Evolutionary conservation across 768 basidiomycete species (phyloP).

Genomic region (Lentinula edodes): DNA sequence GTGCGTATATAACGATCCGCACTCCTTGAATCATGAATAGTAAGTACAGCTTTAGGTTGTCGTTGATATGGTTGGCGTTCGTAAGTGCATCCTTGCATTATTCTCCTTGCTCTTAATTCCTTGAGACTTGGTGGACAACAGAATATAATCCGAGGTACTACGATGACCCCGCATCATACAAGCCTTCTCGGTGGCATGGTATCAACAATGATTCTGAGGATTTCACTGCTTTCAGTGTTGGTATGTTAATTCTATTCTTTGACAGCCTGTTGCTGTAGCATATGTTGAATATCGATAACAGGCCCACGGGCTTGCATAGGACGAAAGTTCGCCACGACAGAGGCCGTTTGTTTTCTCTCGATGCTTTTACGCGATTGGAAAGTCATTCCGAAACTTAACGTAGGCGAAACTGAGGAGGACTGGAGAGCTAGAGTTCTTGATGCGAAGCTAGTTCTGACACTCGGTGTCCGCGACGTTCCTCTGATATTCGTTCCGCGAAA

Average conservation of each 20-base stretch:
- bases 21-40: neutral
- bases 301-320: constrained; percentile 53
- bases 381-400: constrained; percentile 37
- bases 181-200: constrained; percentile 47
- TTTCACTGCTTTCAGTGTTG: constrained; percentile 44
- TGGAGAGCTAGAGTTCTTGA: constrained; percentile 35
- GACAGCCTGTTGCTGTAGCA: neutral
- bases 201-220: constrained; percentile 32
- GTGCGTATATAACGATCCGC: constrained; percentile 14
- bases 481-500: constrained; percentile 7
- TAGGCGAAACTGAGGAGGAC: constrained; percentile 30
- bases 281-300: constrained; percentile 10
- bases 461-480: constrained; percentile 15
- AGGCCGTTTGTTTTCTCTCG: constrained; percentile 49
- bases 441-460: constrained; percentile 27
- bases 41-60: constrained; percentile 20
- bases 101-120: neutral
- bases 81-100: constrained; percentile 26
- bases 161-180: constrained; percentile 40
- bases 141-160: constrained; percentile 49
- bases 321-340: constrained; percentile 47
- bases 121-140: constrained; percentile 11
- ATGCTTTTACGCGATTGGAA: constrained; percentile 48
- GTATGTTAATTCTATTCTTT: constrained; percentile 12
- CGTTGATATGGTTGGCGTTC: constrained; percentile 44